A percentile compares a stretch with the other conserved stretches of the same genome.
Conservation (phyloP, 2,329 filamentous ascomycete species). For the Paecilomyces fulvus region DNA sequence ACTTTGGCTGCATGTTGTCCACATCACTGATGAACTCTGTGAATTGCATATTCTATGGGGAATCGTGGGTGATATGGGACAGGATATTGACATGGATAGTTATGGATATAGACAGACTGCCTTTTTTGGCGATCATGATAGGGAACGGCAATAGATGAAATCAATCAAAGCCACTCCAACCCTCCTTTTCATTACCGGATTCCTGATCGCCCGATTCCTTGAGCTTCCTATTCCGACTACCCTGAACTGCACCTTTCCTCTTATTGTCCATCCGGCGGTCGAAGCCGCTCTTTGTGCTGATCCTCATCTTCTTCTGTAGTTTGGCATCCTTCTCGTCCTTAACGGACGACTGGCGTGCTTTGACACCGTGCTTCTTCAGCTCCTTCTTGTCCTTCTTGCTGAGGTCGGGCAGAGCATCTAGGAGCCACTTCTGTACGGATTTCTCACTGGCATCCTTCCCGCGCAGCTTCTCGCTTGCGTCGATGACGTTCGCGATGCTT, state of each 20-base stretch:
- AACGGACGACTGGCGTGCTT: constrained; percentile 50
- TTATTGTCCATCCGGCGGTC: constrained; percentile 39
- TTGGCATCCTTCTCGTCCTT: constrained; percentile 30
- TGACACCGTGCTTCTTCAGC: constrained; percentile 73
- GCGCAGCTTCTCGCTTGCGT: constrained; percentile 65
- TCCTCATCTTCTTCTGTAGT: constrained; percentile 50
- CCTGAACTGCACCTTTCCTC: constrained; percentile 37
- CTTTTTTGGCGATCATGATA: not conserved
- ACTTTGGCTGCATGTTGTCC: not conserved
- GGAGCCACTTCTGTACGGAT: constrained; percentile 72
- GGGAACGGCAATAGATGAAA: not conserved
- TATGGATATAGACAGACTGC: not conserved
- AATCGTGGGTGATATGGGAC: not conserved
- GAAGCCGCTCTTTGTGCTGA: constrained; percentile 55
- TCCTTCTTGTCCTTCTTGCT: constrained; percentile 76
- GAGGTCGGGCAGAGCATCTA: constrained; percentile 76
- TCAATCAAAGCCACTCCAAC: constrained; percentile 34
- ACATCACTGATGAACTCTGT: not conserved
- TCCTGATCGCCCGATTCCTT: constrained; percentile 8
- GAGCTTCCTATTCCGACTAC: constrained; percentile 29
- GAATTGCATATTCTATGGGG: not conserved
- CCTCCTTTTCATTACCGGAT: constrained; percentile 21
- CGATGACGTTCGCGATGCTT: constrained; percentile 87
- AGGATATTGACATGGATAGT: not conserved
- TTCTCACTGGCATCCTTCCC: constrained; percentile 42